Conservation (phyloP, 148 eudicot species). For the Rhododendron vialii region DNA sequence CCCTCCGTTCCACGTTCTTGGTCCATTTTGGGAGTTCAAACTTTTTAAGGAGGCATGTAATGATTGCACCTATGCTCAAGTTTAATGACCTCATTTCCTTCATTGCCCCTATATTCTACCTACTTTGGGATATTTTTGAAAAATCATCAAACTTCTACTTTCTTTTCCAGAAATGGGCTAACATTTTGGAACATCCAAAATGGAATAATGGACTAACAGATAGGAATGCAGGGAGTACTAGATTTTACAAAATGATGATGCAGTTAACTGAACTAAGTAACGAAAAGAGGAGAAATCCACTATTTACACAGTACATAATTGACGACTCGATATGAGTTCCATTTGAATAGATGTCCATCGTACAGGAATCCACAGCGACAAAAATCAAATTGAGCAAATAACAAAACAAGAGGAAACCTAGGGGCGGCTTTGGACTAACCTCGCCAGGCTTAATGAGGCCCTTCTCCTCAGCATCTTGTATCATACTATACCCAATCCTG, state of each 20-base stretch:
- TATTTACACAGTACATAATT: neutral
- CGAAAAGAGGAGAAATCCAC: neutral
- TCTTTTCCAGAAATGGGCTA: too few relatives aligned
- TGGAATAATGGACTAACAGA: neutral
- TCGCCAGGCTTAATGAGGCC: conserved; percentile 77
- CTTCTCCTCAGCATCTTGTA: conserved; percentile 78
- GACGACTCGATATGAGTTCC: neutral
- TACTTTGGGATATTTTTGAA: neutral
- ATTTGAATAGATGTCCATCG: neutral
- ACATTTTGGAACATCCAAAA: too few relatives aligned
- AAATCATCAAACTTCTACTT: neutral
- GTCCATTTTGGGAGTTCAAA: neutral
- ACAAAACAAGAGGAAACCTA: neutral
- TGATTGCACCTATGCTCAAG: neutral
- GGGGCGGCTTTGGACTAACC: conserved; percentile 31
- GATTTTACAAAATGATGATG: neutral
- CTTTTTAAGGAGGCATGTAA: neutral
- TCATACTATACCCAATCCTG: conserved; percentile 77
- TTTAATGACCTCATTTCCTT: neutral
- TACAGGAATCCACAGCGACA: neutral
- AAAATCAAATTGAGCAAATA: neutral
- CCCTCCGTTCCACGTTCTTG: neutral
- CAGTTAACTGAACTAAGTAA: neutral
- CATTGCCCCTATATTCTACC: neutral
- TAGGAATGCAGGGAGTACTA: neutral